Conservation (phyloP, 108 stramenopile species). For the Skeletonema marinoi region DNA sequence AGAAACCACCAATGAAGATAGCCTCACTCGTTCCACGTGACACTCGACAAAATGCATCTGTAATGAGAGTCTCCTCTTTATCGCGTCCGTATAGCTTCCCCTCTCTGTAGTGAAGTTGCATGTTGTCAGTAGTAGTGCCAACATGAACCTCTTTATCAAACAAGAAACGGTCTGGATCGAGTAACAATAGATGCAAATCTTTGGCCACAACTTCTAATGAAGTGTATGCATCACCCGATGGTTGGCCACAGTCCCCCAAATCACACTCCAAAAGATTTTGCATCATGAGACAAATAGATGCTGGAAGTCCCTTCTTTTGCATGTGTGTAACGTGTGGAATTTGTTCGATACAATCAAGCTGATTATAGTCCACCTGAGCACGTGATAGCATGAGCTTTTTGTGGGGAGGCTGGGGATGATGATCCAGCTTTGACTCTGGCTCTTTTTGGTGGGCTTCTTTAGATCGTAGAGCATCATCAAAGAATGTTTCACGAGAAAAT, state of each 20-base stretch:
- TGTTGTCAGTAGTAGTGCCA: background rate
- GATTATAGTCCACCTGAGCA: background rate
- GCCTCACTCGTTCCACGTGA: slow-evolving; percentile 26
- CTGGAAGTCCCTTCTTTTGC: background rate
- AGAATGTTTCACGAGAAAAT: background rate
- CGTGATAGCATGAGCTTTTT: slow-evolving; percentile 1
- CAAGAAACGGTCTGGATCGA: slow-evolving; percentile 6
- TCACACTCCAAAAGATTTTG: background rate
- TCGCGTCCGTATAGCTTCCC: slow-evolving; percentile 26
- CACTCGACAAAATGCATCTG: slow-evolving; percentile 27
- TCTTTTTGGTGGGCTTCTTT: background rate
- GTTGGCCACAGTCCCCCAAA: background rate
- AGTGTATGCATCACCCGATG: background rate
- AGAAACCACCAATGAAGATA: slow-evolving; percentile 22
- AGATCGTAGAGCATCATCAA: background rate
- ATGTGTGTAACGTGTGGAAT: background rate
- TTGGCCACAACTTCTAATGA: background rate
- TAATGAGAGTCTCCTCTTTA: slow-evolving; percentile 10
- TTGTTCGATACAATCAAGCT: background rate
- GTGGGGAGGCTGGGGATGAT: background rate
- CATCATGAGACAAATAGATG: background rate
- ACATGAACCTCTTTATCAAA: background rate
- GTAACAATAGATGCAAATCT: slow-evolving; percentile 3
- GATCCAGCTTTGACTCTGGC: background rate
- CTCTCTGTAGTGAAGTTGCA: background rate